Conservation (phyloP, 805 yeast genomes). For the Teunomyces panamensis region DNA sequence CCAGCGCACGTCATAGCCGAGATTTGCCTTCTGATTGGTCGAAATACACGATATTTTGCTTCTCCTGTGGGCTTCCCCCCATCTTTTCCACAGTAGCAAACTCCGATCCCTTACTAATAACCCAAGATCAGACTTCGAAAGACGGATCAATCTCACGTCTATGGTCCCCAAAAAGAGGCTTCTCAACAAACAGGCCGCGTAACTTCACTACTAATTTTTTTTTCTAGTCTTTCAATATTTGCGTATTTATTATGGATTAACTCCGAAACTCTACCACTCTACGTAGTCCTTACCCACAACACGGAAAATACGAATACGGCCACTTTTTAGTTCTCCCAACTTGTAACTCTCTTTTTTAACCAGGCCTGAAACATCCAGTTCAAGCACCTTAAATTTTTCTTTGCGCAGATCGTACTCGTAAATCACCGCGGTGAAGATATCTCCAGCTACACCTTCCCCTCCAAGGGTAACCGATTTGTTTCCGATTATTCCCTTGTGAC, state of each 20-base stretch:
- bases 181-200: too few species aligned
- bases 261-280: conserved; percentile 52
- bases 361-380: conserved; percentile 47
- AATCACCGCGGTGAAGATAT: conserved; percentile 51
- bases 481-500: conserved; percentile 51
- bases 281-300: conserved; percentile 69
- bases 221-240: not conserved
- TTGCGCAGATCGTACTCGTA: conserved; percentile 73
- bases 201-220: not conserved
- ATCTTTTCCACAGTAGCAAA: too few species aligned
- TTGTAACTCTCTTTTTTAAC: conserved; percentile 62
- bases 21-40: not conserved
- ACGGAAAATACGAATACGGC: conserved; percentile 78
- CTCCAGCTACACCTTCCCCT: conserved; percentile 31
- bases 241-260: not conserved
- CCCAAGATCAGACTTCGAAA: not conserved
- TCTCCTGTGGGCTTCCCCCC: not conserved
- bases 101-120: too few species aligned
- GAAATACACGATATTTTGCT: not conserved
- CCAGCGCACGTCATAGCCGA: too few species aligned
- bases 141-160: not conserved
- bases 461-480: conserved; percentile 54
- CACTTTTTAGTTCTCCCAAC: conserved; percentile 70
- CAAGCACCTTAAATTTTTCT: conserved; percentile 67
- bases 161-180: not conserved